Percentiles rank a stretch among this genome's conserved stretches.
Evolutionary conservation across 306 rosid species (phyloP).

Genomic region (Cicer cuneatum): DNA sequence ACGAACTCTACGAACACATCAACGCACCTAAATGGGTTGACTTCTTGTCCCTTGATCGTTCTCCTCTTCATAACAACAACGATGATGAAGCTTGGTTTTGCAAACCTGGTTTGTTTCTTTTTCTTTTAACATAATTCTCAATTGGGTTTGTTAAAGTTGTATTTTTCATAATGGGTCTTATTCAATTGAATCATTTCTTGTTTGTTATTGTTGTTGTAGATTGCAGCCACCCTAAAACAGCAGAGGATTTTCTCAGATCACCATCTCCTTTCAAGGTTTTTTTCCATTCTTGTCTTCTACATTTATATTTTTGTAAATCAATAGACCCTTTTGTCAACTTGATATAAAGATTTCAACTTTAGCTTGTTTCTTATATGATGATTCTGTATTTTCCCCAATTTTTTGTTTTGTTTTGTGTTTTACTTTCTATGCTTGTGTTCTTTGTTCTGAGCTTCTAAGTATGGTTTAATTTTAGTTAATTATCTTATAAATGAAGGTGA

Average conservation of each 20-base stretch:
- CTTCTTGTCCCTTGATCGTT: constrained; percentile 61
- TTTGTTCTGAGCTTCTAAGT: background rate
- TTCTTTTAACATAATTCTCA: background rate
- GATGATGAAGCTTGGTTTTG: constrained; percentile 93
- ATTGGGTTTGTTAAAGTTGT: constrained; percentile 28
- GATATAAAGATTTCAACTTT: background rate
- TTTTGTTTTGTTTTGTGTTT: background rate
- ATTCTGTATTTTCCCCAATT: background rate
- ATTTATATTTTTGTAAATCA: background rate
- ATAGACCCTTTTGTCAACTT: background rate
- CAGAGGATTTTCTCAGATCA: constrained; percentile 75
- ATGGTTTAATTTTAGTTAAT: background rate
- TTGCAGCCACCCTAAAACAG: constrained; percentile 89
- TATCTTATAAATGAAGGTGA: background rate
- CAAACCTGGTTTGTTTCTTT: constrained; percentile 59
- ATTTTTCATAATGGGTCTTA: constrained; percentile 14
- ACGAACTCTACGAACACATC: constrained; percentile 75
- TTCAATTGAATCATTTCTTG: constrained; percentile 28
- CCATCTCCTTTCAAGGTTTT: constrained; percentile 80
- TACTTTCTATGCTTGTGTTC: background rate
- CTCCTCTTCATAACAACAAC: background rate
- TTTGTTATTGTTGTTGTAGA: constrained; percentile 52
- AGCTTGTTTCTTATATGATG: background rate
- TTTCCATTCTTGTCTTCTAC: constrained; percentile 19
- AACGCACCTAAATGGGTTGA: constrained; percentile 96